Conservation (phyloP, 2,329 filamentous ascomycete genomes). For the Nannizzia gypsea region DNA sequence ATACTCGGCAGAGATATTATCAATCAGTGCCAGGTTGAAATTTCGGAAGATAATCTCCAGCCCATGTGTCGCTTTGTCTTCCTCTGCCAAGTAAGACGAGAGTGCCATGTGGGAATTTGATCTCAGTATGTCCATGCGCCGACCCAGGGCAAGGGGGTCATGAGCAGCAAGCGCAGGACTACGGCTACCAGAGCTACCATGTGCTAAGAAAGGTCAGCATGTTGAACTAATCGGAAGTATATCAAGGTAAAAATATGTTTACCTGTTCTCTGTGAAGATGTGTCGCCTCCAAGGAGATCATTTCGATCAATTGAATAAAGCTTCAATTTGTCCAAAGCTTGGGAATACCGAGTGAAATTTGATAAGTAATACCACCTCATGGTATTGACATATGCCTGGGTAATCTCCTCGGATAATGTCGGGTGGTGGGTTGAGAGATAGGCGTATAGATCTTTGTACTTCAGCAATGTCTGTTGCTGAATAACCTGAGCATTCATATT, state of each 20-base stretch:
- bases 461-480: conserved; percentile 81
- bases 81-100: conserved; percentile 80
- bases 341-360: conserved; percentile 79
- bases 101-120: conserved; percentile 62
- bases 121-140: conserved; percentile 70
- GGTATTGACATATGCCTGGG: conserved; percentile 88
- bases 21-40: conserved; percentile 85
- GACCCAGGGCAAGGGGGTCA: conserved; percentile 80
- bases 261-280: conserved; percentile 51
- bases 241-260: background rate
- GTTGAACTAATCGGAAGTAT: background rate
- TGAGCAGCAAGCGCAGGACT: conserved; percentile 39
- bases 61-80: conserved; percentile 74
- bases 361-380: conserved; percentile 98
- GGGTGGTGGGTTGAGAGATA: conserved; percentile 77
- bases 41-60: conserved; percentile 84
- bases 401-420: conserved; percentile 77
- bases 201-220: conserved; percentile 17
- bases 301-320: conserved; percentile 71
- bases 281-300: conserved; percentile 71
- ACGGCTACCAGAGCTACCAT: conserved; percentile 31
- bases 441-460: conserved; percentile 74
- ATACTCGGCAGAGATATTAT: conserved; percentile 91
- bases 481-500: conserved; percentile 97
- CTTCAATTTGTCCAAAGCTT: conserved; percentile 71